Evolutionary conservation across 23 red algal species (phyloP).

Genomic region (Cyanidioschyzon merolae): DNA sequence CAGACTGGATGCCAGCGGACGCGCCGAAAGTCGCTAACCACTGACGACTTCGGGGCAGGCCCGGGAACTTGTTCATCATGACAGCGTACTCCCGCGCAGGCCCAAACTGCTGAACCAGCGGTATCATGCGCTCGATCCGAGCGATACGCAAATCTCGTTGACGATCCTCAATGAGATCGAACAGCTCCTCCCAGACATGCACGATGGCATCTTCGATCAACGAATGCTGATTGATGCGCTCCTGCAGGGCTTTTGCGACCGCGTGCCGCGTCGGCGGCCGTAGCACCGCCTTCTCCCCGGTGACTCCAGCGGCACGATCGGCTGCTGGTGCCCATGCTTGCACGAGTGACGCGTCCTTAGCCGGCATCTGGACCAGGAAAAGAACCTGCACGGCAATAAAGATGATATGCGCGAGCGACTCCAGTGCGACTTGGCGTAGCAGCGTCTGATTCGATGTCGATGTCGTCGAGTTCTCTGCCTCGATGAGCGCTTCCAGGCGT

Average conservation of each 20-base stretch:
- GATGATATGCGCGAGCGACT: neutral
- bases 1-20: neutral
- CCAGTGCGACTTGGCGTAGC: neutral
- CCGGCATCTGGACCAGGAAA: conserved; percentile 15
- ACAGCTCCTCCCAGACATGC: neutral
- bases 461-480: neutral
- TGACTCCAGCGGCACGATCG: neutral
- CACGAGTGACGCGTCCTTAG: neutral
- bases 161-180: neutral
- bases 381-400: neutral
- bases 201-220: neutral
- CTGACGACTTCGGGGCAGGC: neutral
- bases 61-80: neutral
- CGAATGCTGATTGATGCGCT: neutral
- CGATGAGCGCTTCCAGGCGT: conserved; percentile 1
- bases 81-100: neutral
- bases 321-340: conserved; percentile 4
- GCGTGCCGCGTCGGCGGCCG: neutral
- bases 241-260: neutral
- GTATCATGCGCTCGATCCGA: neutral
- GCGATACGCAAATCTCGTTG: conserved; percentile 6
- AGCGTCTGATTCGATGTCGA: neutral
- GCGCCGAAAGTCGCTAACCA: neutral
- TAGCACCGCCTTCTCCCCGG: neutral
- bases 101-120: neutral